These are phyloP conservation scores for Pharnaceum exiguum DNA, from an alignment of 148 eudicot species.

Conservation along the genomic window DNA sequence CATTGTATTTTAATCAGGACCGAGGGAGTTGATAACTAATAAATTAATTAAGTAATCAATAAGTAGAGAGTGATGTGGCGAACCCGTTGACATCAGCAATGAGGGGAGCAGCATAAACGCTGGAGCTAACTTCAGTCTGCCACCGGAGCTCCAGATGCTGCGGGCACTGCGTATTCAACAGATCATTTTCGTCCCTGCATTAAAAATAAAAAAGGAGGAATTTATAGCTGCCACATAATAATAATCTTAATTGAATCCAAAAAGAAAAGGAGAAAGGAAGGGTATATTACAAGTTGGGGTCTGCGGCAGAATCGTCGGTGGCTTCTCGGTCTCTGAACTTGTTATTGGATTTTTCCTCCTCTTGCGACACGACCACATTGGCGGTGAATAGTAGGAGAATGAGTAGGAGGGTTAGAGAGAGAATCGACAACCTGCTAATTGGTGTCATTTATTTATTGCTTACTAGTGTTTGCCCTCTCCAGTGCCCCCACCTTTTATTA, in stretches of 20 bases:
- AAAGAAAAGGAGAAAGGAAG: not conserved
- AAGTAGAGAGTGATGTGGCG: not conserved
- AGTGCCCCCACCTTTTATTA: too few relatives aligned
- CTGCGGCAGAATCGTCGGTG: conserved; percentile 67
- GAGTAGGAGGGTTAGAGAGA: conserved; percentile 24
- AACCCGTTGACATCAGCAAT: conserved; percentile 98
- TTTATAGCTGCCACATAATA: not conserved
- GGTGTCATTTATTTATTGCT: too few relatives aligned
- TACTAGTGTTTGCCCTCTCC: too few relatives aligned
- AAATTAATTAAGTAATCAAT: not conserved
- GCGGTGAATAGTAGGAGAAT: conserved; percentile 17
- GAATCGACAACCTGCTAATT: conserved; percentile 26
- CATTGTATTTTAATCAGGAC: too few relatives aligned
- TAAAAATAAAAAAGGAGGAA: not conserved
- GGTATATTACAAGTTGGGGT: conserved; percentile 61
- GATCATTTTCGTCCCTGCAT: conserved; percentile 74
- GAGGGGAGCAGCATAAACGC: conserved; percentile 88
- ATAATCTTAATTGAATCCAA: not conserved
- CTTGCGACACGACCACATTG: conserved; percentile 30
- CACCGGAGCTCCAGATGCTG: conserved; percentile 88
- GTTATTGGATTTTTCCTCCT: conserved; percentile 32
- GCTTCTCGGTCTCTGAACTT: conserved; percentile 85
- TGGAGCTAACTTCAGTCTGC: conserved; percentile 98
- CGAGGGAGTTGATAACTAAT: too few relatives aligned
- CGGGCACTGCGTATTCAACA: conserved; percentile 89